Percentiles rank a stretch among this genome's conserved stretches.
These are phyloP conservation scores for Penicillium samsonianum DNA, from an alignment of 495 filamentous ascomycete genomes.

Conservation along the genomic window DNA sequence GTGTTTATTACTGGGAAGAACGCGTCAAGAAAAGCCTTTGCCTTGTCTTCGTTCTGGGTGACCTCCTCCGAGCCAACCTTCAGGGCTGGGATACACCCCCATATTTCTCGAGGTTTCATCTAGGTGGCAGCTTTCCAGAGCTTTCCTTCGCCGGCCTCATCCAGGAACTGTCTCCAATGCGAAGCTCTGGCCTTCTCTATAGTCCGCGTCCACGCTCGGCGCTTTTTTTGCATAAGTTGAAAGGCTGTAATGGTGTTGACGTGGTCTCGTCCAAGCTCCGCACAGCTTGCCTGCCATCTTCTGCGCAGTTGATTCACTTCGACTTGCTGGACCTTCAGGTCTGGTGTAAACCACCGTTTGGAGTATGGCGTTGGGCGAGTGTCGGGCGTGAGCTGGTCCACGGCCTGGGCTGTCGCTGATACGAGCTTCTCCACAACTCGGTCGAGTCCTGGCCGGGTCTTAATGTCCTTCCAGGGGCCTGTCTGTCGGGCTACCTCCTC, in stretches of 20 bases:
- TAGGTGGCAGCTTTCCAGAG: conserved; percentile 31
- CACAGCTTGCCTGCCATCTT: conserved; percentile 7
- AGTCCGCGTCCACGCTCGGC: conserved; percentile 9
- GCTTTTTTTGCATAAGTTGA: conserved; percentile 16
- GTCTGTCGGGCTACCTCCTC: conserved; percentile 6
- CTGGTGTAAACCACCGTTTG: conserved; percentile 28
- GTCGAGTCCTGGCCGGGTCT: conserved; percentile 14
- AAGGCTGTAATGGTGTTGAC: conserved; percentile 2
- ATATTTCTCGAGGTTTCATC: conserved; percentile 27
- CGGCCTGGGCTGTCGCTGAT: conserved; percentile 13
- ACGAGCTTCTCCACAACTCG: conserved; percentile 14
- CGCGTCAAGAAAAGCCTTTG: conserved; percentile 22
- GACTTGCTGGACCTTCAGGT: conserved; percentile 21
- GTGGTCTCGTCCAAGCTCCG: conserved; percentile 8
- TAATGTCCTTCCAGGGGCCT: conserved; percentile 11
- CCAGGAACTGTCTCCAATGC: conserved; percentile 19
- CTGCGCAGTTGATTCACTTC: conserved; percentile 22
- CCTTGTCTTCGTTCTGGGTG: conserved; percentile 27
- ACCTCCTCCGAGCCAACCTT: conserved; percentile 12
- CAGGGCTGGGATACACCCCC: neutral
- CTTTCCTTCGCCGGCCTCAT: conserved; percentile 15
- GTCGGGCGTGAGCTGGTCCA: conserved; percentile 13
- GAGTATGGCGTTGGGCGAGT: conserved; percentile 24
- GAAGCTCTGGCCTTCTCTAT: conserved; percentile 14
- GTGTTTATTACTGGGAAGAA: conserved; percentile 31